A percentile compares a stretch with the other conserved stretches of the same genome.
These are phyloP conservation scores for Xylariaceae sp. DNA, from an alignment of 2,329 filamentous ascomycete genomes.

Conservation along the genomic window DNA sequence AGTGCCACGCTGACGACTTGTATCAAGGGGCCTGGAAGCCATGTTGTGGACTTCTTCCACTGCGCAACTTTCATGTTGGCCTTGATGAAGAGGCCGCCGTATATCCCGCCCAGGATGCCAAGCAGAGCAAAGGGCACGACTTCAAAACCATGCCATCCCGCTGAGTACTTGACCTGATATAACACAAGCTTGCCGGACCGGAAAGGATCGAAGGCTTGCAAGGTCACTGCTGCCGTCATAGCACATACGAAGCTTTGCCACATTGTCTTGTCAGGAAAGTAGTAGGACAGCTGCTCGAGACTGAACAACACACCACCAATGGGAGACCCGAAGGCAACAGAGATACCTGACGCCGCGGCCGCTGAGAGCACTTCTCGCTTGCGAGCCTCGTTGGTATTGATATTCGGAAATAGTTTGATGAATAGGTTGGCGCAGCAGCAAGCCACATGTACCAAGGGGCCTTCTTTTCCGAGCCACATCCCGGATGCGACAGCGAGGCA, in stretches of 20 bases:
- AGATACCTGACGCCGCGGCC: conserved; percentile 84
- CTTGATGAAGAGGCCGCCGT: conserved; percentile 92
- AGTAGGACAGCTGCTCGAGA: conserved; percentile 92
- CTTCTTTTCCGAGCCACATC: conserved; percentile 96
- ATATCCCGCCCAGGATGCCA: conserved; percentile 86
- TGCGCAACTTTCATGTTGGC: conserved; percentile 82
- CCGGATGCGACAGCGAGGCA: conserved; percentile 89
- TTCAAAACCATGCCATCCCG: conserved; percentile 92
- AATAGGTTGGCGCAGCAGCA: conserved; percentile 95
- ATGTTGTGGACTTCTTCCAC: conserved; percentile 67
- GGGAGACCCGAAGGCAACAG: conserved; percentile 93
- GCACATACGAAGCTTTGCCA: conserved; percentile 99
- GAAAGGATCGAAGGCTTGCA: conserved; percentile 92
- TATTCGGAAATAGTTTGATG: conserved; percentile 78
- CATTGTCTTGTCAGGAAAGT: conserved; percentile 98
- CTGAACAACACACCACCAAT: conserved; percentile 85
- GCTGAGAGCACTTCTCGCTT: conserved; percentile 92
- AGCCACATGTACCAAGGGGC: conserved; percentile 89
- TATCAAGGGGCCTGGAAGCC: conserved; percentile 67
- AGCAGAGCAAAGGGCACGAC: conserved; percentile 82
- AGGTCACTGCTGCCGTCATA: conserved; percentile 93
- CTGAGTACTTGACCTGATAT: conserved; percentile 91
- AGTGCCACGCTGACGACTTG: conserved; percentile 80
- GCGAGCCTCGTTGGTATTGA: conserved; percentile 86
- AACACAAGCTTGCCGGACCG: conserved; percentile 91